phyloP scores from a whole-genome alignment of 805 yeast genomes.

The Candida yuanshanica region DNA sequence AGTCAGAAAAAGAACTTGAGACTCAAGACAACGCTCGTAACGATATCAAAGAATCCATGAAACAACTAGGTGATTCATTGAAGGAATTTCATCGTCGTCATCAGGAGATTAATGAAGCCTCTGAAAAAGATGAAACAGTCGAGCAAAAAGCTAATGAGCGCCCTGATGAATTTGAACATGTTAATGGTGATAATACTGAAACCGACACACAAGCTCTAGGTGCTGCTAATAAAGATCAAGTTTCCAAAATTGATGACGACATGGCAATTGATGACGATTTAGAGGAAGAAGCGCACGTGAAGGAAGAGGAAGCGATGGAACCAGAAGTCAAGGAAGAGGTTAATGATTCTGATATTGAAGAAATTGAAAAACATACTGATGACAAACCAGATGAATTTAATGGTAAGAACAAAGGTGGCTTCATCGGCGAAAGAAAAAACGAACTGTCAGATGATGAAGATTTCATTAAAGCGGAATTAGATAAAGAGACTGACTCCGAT shows the following conservation, averaged over 20 bases:
- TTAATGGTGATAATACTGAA: constrained; percentile 73
- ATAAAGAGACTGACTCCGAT: constrained; percentile 21
- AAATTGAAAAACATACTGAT: constrained; percentile 25
- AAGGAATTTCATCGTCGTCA: constrained; percentile 89
- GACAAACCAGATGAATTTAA: constrained; percentile 40
- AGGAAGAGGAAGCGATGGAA: constrained; percentile 29
- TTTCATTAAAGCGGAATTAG: constrained; percentile 24
- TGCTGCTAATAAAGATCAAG: constrained; percentile 75
- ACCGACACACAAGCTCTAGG: constrained; percentile 90
- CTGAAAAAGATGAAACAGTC: constrained; percentile 38
- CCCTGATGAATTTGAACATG: constrained; percentile 83
- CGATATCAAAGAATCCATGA: constrained; percentile 68
- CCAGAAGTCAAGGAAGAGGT: constrained; percentile 26
- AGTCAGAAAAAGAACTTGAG: constrained; percentile 36
- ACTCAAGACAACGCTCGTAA: constrained; percentile 52
- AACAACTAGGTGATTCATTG: constrained; percentile 85
- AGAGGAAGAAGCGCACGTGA: constrained; percentile 28
- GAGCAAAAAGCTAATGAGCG: constrained; percentile 56
- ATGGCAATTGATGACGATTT: constrained; percentile 75
- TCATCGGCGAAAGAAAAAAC: constrained; percentile 41
- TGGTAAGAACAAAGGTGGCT: constrained; percentile 45
- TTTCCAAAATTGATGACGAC: constrained; percentile 70
- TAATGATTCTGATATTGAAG: constrained; percentile 21
- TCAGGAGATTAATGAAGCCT: constrained; percentile 76
- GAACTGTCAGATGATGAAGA: constrained; percentile 25